Evolutionary conservation across 768 basidiomycete genomes (phyloP), one percentile per base, ranked within the genome.

Genomic region (Daedaleopsis sinensis): DNA sequence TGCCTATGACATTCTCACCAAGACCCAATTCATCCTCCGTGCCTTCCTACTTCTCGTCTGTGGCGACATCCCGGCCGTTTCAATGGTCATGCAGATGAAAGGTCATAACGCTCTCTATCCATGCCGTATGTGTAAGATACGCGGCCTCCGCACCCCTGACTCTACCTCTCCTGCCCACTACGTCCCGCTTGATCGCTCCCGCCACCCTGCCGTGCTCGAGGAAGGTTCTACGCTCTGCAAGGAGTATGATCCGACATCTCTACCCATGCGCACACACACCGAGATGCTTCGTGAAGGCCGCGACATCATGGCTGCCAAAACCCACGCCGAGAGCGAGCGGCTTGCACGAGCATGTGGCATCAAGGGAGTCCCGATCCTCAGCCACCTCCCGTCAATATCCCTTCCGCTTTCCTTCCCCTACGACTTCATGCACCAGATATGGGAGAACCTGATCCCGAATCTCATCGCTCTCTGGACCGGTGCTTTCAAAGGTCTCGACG

Each of bases 381-480:
- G 60, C 11, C 13, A 24, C 15, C 70, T 81, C 37, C 37, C 7
- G 7, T 38, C 66, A 1, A 23, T 62, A 35, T 35, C 52, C 24
- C 52, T 68, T 61, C 64, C 70, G 51, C 11, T 21, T 15, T 71
- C 70, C n/a, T 72, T 72, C 39, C 68, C 70, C 1, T 60, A 66
- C 38, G 73, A 69, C 52, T 67, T 70, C 49, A 73, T 74, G 73
- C 72, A 73, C 44, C 63, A 70, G 4, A 47, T 72, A 11, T 70
- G 63, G 57, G 68, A 69, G 54, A 73, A 72, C 43, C 46, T 72
- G 7, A 58, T 68, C 46, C 52, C 51, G 37, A 65, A 65, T 16
- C 66, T 74, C 9, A 44, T 68, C 27, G 9, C 42, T 4, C 55
- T 71, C 12, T 73, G 71, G 70, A 65, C 67, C 11, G 42, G 49